Evolutionary conservation across 2,329 filamentous ascomycete species (phyloP), one percentile per base, ranked within the genome.

Genomic region (Sclerotinia nivalis): DNA sequence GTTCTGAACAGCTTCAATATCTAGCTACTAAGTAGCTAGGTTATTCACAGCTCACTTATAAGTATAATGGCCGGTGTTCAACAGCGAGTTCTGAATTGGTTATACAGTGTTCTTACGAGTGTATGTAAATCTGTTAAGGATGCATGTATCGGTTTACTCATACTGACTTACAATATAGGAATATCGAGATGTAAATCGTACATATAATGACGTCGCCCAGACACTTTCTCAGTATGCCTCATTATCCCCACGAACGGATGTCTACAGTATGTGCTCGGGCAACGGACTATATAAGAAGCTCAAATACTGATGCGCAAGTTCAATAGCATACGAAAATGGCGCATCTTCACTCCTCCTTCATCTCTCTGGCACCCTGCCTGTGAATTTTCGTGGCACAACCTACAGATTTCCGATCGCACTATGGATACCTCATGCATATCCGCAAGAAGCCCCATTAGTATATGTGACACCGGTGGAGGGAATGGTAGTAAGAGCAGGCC

Each of bases 351-450:
- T 99, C 43, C 89, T 99, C 68, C 85, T 99, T 64, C 92, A 93
- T 75, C 86, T 99, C 67, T 88, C 88, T 52, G 96, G 96, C 74
- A 98, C 94, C 4, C 82, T 99, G 50, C 94, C 96, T n/a, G 94
- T 97, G 71, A 84, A 87, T 75, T 99, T 98, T 82, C 90, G 95
- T 76, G 95, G 94, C 77, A 90, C 88, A 40, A 91, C 89, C 6
- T 99, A 98, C 81, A 88, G 93, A 74, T 98, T 98, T 76, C 96
- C 96, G 31, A 84, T 99, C 73, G 91, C 92, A 73, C 81, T 98
- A 86, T 98, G 96, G 95, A 85, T 98, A 58, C 96, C 96, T 5
- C 93, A 97, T 78, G 87, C 89, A 68, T 99, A 98, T 79, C 96
- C 96, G 1, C 86, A 88, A 72, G 93, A 97, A 76, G 86, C 93